A percentile compares a stretch with the other conserved stretches of the same genome.
phyloP scores from a whole-genome alignment of 176 grass and related monocot genomes.

The Thalia dealbata region DNA sequence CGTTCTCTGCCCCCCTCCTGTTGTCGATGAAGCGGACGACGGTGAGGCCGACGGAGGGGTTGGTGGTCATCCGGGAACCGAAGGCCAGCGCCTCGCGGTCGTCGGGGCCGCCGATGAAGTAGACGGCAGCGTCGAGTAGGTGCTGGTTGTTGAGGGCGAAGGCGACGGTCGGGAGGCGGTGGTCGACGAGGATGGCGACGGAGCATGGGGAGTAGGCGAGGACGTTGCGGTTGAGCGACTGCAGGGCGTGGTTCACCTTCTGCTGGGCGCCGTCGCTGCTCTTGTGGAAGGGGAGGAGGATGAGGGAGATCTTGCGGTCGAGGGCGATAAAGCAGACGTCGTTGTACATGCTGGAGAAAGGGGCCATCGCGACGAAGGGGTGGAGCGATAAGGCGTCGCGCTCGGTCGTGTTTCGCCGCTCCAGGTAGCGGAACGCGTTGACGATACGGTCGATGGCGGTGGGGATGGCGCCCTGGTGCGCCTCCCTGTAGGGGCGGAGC shows the following conservation, averaged over 20 bases:
- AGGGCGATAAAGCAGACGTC: slow-evolving; percentile 29
- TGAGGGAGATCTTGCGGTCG: slow-evolving; percentile 41
- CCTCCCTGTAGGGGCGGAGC: slow-evolving; percentile 40
- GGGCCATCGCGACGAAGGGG: slow-evolving; percentile 43
- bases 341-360: slow-evolving; percentile 41
- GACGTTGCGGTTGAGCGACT: slow-evolving; percentile 8
- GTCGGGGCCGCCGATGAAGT: background rate
- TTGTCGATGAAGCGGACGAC: slow-evolving; percentile 33
- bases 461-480: background rate
- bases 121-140: slow-evolving; percentile 16
- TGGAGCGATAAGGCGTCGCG: slow-evolving; percentile 29
- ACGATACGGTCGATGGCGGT: slow-evolving; percentile 45
- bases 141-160: slow-evolving; percentile 46
- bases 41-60: slow-evolving; percentile 22
- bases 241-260: slow-evolving; percentile 41
- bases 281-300: slow-evolving; percentile 34
- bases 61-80: slow-evolving; percentile 23
- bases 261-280: slow-evolving; percentile 27
- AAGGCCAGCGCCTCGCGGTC: background rate
- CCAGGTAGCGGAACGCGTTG: slow-evolving; percentile 56
- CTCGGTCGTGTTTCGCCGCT: slow-evolving; percentile 28
- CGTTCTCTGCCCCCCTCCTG: slow-evolving; percentile 21
- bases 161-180: slow-evolving; percentile 33
- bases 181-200: background rate
- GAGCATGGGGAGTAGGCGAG: background rate